phyloP scores from a whole-genome alignment of 805 yeast genomes.

The Candida chauliodis region DNA sequence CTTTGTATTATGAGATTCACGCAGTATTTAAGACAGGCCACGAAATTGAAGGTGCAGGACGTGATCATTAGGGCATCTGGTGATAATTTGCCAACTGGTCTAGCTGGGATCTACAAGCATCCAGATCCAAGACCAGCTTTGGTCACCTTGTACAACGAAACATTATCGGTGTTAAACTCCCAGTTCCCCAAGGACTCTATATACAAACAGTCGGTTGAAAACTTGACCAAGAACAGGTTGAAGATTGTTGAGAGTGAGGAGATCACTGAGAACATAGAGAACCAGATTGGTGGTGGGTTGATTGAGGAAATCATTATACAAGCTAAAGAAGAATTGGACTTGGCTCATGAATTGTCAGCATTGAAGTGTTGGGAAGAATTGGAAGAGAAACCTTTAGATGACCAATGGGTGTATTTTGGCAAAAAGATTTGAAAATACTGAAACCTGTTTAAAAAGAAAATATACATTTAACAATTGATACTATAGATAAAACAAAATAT shows the following conservation, averaged over 20 bases:
- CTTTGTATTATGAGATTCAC: constrained; percentile 32
- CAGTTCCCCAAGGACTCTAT: constrained; percentile 72
- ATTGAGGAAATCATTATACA: constrained; percentile 80
- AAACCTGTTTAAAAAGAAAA: too few species aligned
- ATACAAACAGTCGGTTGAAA: constrained; percentile 71
- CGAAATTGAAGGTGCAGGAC: constrained; percentile 15
- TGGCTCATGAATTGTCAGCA: constrained; percentile 64
- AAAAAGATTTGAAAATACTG: constrained; percentile 56
- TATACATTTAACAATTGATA: background rate
- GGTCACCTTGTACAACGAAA: constrained; percentile 64
- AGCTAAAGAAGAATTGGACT: constrained; percentile 74
- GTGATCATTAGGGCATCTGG: constrained; percentile 53
- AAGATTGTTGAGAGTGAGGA: constrained; percentile 61
- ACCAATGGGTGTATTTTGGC: constrained; percentile 82
- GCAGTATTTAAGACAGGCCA: constrained; percentile 32
- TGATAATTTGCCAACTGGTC: constrained; percentile 72
- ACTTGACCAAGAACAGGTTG: constrained; percentile 67
- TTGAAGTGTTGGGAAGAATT: constrained; percentile 77
- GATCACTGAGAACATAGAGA: constrained; percentile 63
- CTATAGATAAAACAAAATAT: too few species aligned
- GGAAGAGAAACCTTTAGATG: constrained; percentile 73
- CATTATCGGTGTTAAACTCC: constrained; percentile 53
- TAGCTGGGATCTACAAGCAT: constrained; percentile 74
- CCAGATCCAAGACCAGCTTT: constrained; percentile 83
- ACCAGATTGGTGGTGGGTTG: constrained; percentile 74